Conservation (phyloP, 768 basidiomycete genomes). For the Tricholoma furcatifolium region DNA sequence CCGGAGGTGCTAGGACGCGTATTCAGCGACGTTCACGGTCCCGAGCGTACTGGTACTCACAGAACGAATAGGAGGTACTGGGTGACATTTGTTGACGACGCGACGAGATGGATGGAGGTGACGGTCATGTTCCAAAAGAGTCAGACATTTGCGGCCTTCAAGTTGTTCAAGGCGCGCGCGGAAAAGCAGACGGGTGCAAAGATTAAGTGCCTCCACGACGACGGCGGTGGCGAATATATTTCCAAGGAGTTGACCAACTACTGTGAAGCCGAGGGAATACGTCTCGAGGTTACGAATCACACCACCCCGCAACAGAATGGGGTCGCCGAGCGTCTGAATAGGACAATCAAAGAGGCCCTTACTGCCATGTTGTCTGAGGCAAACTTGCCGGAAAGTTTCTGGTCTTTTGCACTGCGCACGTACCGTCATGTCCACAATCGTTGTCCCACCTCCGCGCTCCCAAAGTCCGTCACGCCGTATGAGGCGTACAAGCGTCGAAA, state of each 20-base stretch:
- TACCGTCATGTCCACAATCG: too few species aligned
- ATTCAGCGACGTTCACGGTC: too few species aligned
- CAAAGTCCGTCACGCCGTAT: too few species aligned
- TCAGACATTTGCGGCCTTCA: slow-evolving; percentile 24
- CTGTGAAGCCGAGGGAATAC: slow-evolving; percentile 23
- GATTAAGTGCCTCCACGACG: slow-evolving; percentile 26
- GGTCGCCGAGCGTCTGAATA: slow-evolving; percentile 38
- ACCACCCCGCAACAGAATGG: slow-evolving; percentile 41
- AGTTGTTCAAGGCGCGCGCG: slow-evolving; percentile 29
- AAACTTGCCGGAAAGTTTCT: too few species aligned
- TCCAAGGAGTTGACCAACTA: slow-evolving; percentile 20
- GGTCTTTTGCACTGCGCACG: too few species aligned
- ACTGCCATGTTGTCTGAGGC: slow-evolving; percentile 5
- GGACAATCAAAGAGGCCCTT: slow-evolving; percentile 30
- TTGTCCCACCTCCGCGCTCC: too few species aligned
- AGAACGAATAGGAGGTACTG: not conserved
- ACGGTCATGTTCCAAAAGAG: slow-evolving; percentile 14
- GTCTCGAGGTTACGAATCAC: slow-evolving; percentile 18
- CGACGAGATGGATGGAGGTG: too few species aligned
- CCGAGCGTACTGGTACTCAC: not conserved
- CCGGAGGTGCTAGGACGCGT: too few species aligned
- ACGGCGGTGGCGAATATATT: slow-evolving; percentile 37
- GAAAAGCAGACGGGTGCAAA: slow-evolving; percentile 26
- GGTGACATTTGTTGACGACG: slow-evolving; percentile 7
- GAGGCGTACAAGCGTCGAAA: too few species aligned